Conservation (phyloP, 23 red algal species). For the Gracilaria gracilis region DNA sequence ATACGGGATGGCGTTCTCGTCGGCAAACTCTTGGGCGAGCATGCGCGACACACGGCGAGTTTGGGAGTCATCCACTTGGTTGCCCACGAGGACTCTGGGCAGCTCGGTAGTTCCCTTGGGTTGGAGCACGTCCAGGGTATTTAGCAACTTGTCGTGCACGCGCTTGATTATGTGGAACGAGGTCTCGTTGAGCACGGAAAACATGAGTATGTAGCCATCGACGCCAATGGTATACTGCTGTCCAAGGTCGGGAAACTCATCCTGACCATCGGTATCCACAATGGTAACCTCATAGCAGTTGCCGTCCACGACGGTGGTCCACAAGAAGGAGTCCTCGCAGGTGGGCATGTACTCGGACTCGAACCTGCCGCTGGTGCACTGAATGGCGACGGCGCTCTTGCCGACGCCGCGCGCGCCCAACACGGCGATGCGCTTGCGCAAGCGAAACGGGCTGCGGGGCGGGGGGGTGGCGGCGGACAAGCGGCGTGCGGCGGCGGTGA, state of each 20-base stretch:
- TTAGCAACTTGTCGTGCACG: slow-evolving; percentile 83
- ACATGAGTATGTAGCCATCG: slow-evolving; percentile 93
- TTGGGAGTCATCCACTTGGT: slow-evolving; percentile 78
- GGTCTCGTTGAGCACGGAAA: slow-evolving; percentile 67
- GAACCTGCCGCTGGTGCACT: slow-evolving; percentile 83
- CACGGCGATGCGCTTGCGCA: slow-evolving; percentile 77
- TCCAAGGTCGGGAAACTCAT: slow-evolving; percentile 87
- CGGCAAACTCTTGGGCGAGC: slow-evolving; percentile 57
- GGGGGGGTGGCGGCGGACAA: not conserved
- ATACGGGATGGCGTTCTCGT: slow-evolving; percentile 73
- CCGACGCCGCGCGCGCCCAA: slow-evolving; percentile 89
- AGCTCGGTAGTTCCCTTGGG: slow-evolving; percentile 53
- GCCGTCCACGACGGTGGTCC: slow-evolving; percentile 54
- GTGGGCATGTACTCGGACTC: slow-evolving; percentile 89
- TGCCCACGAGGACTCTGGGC: slow-evolving; percentile 93
- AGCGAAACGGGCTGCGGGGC: slow-evolving; percentile 26
- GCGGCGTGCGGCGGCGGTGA: not conserved
- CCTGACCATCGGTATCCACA: slow-evolving; percentile 93
- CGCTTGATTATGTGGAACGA: slow-evolving; percentile 84
- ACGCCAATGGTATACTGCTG: slow-evolving; percentile 89
- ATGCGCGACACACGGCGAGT: slow-evolving; percentile 68
- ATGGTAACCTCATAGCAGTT: slow-evolving; percentile 78
- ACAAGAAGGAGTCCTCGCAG: slow-evolving; percentile 87
- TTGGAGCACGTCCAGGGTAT: slow-evolving; percentile 65
- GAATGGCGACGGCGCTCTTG: slow-evolving; percentile 85